A percentile compares a stretch with the other conserved stretches of the same genome.
Conservation (phyloP, 345 rosid species). For the Gossypium raimondii region DNA sequence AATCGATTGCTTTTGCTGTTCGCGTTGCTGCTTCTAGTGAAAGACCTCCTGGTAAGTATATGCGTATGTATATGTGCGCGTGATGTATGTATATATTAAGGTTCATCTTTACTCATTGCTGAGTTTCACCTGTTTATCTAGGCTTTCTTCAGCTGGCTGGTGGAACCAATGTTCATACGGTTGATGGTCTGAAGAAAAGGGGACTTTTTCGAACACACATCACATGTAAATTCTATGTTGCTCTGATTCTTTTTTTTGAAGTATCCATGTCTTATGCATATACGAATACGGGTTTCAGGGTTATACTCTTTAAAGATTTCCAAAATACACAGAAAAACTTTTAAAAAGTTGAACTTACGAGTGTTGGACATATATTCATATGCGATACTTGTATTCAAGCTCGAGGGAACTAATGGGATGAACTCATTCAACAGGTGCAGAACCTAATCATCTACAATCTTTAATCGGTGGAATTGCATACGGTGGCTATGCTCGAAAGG, state of each 20-base stretch:
- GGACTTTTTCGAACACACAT: conserved; percentile 38
- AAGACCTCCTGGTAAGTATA: conserved; percentile 42
- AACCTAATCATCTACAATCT: conserved; percentile 6
- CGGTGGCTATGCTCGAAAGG: conserved; percentile 63
- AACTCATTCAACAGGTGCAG: background rate
- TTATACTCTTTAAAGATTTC: too few species aligned
- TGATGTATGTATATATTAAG: background rate
- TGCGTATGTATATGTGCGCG: too few species aligned
- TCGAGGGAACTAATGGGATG: conserved; percentile 11
- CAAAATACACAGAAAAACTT: too few species aligned
- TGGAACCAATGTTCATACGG: conserved; percentile 54
- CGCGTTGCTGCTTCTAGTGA: conserved; percentile 38
- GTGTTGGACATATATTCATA: too few species aligned
- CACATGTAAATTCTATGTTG: conserved; percentile 15
- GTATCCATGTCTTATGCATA: too few species aligned
- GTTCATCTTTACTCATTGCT: background rate
- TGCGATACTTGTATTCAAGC: background rate
- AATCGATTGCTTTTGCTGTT: conserved; percentile 46
- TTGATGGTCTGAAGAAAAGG: conserved; percentile 36
- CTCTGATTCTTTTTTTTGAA: too few species aligned
- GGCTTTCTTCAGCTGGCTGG: conserved; percentile 64
- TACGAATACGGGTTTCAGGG: background rate
- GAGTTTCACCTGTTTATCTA: conserved; percentile 8
- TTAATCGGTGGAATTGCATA: conserved; percentile 49
- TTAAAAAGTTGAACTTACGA: too few species aligned